Evolutionary conservation across 2,329 filamentous ascomycete species (phyloP).

Genomic region (Pseudohalonectria lignicola): DNA sequence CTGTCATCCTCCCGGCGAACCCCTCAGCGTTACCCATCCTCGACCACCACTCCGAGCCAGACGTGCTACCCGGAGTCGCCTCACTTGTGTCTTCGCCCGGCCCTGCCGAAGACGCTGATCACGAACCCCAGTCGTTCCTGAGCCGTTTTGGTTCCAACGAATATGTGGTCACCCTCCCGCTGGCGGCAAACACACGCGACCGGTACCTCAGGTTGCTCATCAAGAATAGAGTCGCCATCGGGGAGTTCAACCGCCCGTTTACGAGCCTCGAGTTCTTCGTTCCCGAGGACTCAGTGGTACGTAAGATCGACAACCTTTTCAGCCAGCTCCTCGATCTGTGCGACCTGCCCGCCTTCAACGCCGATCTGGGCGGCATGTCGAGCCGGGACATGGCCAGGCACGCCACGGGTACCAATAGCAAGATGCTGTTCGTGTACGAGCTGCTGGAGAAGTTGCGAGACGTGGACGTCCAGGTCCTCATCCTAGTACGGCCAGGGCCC

Average conservation of each 20-base stretch:
- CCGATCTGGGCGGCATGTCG: slow-evolving; percentile 30
- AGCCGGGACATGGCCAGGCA: slow-evolving; percentile 36
- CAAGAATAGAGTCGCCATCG: slow-evolving; percentile 29
- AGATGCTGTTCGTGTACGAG: slow-evolving; percentile 48
- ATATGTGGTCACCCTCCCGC: slow-evolving; percentile 44
- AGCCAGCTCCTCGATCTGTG: slow-evolving; percentile 40
- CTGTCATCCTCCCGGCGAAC: no score
- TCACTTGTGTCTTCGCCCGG: no score
- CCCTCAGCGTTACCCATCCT: no score
- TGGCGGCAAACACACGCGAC: slow-evolving; percentile 40
- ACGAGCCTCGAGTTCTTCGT: slow-evolving; percentile 20
- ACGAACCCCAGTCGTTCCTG: no score
- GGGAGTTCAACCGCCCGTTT: slow-evolving; percentile 32
- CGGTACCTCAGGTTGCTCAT: slow-evolving; percentile 35
- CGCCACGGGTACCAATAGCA: slow-evolving; percentile 44
- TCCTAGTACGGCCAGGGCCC: slow-evolving; percentile 38
- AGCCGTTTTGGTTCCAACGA: slow-evolving; percentile 18
- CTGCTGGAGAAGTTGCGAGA: slow-evolving; percentile 34
- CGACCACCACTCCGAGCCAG: no score
- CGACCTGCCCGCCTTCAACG: slow-evolving; percentile 42
- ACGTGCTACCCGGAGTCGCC: no score
- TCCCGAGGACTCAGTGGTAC: slow-evolving; percentile 26
- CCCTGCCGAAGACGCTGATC: no score
- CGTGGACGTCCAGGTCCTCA: slow-evolving; percentile 34
- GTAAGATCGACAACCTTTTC: slow-evolving; percentile 40